Base-by-base conservation (phyloP, 345 rosid genomes). In the Arabidopsis arenosa region DNA sequence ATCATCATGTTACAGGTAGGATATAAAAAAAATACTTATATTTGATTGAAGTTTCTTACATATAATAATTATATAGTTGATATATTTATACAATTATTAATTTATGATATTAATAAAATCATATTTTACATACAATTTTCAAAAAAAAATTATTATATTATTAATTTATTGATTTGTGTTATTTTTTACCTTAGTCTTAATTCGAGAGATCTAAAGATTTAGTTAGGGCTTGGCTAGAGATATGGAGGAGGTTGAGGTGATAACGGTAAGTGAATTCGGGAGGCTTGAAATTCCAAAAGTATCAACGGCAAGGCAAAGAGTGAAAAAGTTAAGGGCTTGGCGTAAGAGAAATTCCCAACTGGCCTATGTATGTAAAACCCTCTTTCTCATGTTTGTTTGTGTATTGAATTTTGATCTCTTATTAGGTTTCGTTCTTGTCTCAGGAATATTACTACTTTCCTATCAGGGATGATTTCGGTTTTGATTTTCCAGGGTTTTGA, bases 1-100 rank as follows among this genome's bases (percentile, higher is more conserved):
- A 95, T 83, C 98, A 92, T 66, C 21, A 18, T 18, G 21, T 18
- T 18, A 18, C 21, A 18, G 21, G 21, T 18, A 18, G 21, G 21
- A 18, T 18, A 18, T 18, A 18, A 18, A 18, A 18, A 18, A 18
- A 18, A 18, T 18, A 18, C 21, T 18, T 18, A 18, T 18, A 18
- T 18, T 18, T 18, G 21, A 18, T 18, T 18, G 21, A 18, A 18
- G 21, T 18, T 18, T 18, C 21, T 18, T 18, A 18, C 21, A 18
- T 18, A 18, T 18, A 18, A 18, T 18, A 18, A 18, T 18, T 18
- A 18, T 18, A 18, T 18, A 18, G 21, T 18, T 18, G 21, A 18
- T 18, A 18, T 18, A 18, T 18, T 18, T 18, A 18, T 18, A 18
- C 21, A 18, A 18, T 18, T 18, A 18, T 18, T 18, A 18, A 18